A percentile compares a stretch with the other conserved stretches of the same genome.
Conservation (phyloP, 306 rosid species). For the Trifolium dubium region DNA sequence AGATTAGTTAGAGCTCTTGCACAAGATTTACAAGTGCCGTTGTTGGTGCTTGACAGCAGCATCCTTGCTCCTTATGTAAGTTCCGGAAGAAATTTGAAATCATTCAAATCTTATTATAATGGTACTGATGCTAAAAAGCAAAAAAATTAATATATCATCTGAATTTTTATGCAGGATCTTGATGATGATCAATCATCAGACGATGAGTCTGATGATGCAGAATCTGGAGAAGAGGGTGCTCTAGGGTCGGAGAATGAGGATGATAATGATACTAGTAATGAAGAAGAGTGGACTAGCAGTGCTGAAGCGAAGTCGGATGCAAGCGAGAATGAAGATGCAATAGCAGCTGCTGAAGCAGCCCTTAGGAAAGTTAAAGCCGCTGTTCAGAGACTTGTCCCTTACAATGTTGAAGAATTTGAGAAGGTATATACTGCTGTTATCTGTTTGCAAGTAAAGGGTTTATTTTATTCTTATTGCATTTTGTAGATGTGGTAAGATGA, state of each 20-base stretch:
- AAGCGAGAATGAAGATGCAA: conserved; percentile 76
- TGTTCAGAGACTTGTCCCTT: conserved; percentile 76
- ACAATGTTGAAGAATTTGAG: conserved; percentile 58
- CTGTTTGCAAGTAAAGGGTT: conserved; percentile 20
- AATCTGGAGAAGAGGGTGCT: conserved; percentile 67
- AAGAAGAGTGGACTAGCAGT: conserved; percentile 88
- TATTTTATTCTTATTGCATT: conserved; percentile 3
- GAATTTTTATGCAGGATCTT: conserved; percentile 68
- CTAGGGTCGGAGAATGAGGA: conserved; percentile 81
- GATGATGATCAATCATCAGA: conserved; percentile 79
- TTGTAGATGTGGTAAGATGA: conserved; percentile 21
- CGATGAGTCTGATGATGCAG: conserved; percentile 76
- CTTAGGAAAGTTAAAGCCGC: conserved; percentile 83
- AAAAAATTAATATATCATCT: conserved; percentile 20
- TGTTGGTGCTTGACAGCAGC: conserved; percentile 87
- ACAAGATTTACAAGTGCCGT: conserved; percentile 78
- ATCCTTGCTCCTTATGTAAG: conserved; percentile 92
- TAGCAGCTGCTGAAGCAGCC: conserved; percentile 80
- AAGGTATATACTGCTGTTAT: conserved; percentile 53
- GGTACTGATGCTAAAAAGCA: conserved; percentile 6
- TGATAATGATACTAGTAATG: conserved; percentile 70
- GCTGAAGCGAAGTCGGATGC: conserved; percentile 73
- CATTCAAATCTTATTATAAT: background rate
- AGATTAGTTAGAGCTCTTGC: conserved; percentile 94
- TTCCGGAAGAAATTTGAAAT: conserved; percentile 27